Evolutionary conservation across 352 stramenopile species (phyloP), one percentile per base, ranked within the genome.

Genomic region (Pythium rishiriense): DNA sequence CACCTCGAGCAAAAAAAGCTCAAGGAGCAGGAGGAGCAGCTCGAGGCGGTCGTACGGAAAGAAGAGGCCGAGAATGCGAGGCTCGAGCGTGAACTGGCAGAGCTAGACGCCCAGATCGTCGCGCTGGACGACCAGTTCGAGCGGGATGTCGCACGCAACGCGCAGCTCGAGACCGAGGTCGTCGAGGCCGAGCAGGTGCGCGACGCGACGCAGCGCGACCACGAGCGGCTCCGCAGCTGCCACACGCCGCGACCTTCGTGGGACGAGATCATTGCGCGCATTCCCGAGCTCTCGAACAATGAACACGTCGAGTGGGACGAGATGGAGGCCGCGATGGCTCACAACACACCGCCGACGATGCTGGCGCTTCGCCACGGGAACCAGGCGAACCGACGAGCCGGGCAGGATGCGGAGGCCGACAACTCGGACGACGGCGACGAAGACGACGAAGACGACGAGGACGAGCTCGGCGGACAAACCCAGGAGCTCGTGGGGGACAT

Each of bases 231-330:
- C 0, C 73, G 77, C 25, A 58, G 68, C 15, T 91, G 83, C 62
- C 84, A 92, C 61, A 92, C 85, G 8, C 85, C 85, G 6, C 76
- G 85, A 10, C 85, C 85, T 4, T 56, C 72, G 28, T 92, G 85
- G 83, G 76, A 85, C 53, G 46, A 43, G 10, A 85, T 94, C 21
- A 71, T 94, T 9, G 70, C 76, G 0, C 56, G 72, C 24, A 87
- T 83, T 14, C 85, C 85, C 0, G 85, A 92, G 68, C 55, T 94
- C 0, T 83, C 78, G 1, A 54, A 49, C 33, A 69, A 76, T 21
- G 74, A 89, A 21, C 74, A 79, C 52, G 75, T 81, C 48, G 68
- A 85, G 25, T 90, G 79, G 81, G 75, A 81, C 28, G 69, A 79
- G 14, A n/a, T 68, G 4, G 68, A 68, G 14, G 49, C 41, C 5